A percentile compares a stretch with the other conserved stretches of the same genome.
Conservation (phyloP, 805 yeast species). For the Saturnispora serradocipensis region DNA sequence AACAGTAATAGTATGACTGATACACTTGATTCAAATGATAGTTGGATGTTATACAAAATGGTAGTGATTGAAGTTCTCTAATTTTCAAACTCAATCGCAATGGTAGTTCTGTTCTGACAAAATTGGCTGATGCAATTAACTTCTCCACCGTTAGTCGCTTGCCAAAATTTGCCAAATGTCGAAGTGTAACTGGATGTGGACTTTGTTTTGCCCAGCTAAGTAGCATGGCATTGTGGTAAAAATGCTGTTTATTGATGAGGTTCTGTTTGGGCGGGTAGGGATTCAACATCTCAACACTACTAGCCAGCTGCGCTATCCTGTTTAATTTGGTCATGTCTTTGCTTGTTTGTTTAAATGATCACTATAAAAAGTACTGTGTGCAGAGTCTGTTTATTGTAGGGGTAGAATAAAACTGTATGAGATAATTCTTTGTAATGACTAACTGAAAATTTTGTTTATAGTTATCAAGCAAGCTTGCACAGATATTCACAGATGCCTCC, state of each 20-base stretch:
- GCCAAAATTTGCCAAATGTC: constrained; percentile 87
- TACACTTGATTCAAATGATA: constrained; percentile 81
- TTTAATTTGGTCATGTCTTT: background rate
- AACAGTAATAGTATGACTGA: constrained; percentile 77
- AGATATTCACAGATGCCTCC: background rate
- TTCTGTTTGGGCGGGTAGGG: constrained; percentile 12
- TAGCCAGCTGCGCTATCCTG: constrained; percentile 3
- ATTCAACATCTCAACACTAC: background rate
- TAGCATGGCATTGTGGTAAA: constrained; percentile 71
- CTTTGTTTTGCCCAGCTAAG: constrained; percentile 49
- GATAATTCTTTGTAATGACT: background rate
- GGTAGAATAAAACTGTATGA: background rate
- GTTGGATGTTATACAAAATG: constrained; percentile 77
- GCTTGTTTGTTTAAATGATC: background rate
- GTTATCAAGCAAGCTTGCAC: background rate
- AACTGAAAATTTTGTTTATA: background rate
- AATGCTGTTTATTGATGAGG: constrained; percentile 50
- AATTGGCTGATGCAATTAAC: constrained; percentile 75
- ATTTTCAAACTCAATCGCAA: constrained; percentile 75
- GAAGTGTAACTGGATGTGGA: constrained; percentile 87
- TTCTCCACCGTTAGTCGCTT: constrained; percentile 67
- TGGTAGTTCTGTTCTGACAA: constrained; percentile 79
- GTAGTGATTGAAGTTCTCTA: constrained; percentile 66
- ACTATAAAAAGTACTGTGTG: background rate
- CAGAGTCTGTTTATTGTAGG: background rate